Base-by-base conservation (phyloP, 768 basidiomycete species). In the Cystofilobasidium bisporidii region DNA sequence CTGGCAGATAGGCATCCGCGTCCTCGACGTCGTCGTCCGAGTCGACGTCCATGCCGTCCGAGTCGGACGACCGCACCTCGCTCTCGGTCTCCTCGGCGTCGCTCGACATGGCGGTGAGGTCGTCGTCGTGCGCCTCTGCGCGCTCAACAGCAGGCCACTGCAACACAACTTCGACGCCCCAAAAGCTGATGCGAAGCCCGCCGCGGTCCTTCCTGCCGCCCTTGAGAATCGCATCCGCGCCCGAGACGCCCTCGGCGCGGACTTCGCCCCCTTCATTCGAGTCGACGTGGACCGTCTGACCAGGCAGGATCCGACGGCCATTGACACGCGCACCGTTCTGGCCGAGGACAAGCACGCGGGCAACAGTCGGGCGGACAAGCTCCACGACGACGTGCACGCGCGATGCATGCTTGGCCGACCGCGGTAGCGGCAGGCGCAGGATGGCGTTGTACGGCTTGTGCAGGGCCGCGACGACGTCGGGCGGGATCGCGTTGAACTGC, bases 241-340 rank as follows among this genome's bases (percentile, higher is more conserved):
- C 53, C 32, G 14, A 32, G 24, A 22, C 22, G 24, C 20, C 17
- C 18, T 55, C 53, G 3, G 47, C 48, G 32, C 66, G 47, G 32
- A 56, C 60, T 26, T 56, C 58, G 8, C 53, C 53, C 11, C 48
- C 40, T 32, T 57, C 40, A 26, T 17, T 11, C 5, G 41, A 43
- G 55, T 67, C 61, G 26, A 61, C 50, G 4, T 50, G 11, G n/a
- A 67, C 66, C 4, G 55, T 38, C 20, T 60, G 20, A 17, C 60
- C 66, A 0, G 22, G 5, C 20, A 22, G 12, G 28, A 67, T 47
- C 11, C 66, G 48, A 20, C 61, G 61, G 22, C 66, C 66, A 15
- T 61, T 62, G 61, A 67, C 61, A 18, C 59, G 60, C 20, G 59
- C 59, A 18, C 66, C 66, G 55, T 67, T 67, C 61, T 57, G 66